Evolutionary conservation across 306 rosid species (phyloP).

Genomic region (Corylus heterophylla): DNA sequence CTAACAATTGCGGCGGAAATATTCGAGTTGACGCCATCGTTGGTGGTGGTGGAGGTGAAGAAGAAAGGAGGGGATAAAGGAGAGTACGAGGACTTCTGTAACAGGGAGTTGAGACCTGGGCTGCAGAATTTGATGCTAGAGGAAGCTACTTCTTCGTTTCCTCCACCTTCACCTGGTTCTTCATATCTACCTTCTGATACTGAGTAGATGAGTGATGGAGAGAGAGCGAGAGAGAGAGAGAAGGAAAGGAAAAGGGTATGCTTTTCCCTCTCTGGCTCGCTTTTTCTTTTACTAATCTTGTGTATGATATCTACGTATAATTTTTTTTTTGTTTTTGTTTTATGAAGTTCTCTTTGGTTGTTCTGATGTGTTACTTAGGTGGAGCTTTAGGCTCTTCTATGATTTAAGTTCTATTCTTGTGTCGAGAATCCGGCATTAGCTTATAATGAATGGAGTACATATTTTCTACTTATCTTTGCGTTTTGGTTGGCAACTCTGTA

Average conservation of each 20-base stretch:
- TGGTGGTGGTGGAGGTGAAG: conserved; percentile 71
- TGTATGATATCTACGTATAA: neutral
- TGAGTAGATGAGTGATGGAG: conserved; percentile 16
- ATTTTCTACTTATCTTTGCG: neutral
- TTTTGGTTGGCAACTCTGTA: neutral
- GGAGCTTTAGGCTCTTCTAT: neutral
- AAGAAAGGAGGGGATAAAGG: conserved; percentile 54
- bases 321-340: neutral
- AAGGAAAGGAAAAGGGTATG: conserved; percentile 7
- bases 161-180: conserved; percentile 33
- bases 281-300: neutral
- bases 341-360: neutral
- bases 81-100: conserved; percentile 51
- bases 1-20: conserved; percentile 54
- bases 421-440: neutral
- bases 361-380: conserved; percentile 1
- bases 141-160: conserved; percentile 37
- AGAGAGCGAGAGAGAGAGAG: neutral
- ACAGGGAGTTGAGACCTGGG: conserved; percentile 49
- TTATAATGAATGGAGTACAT: neutral
- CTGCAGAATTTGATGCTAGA: conserved; percentile 42
- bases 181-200: conserved; percentile 31
- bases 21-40: conserved; percentile 50
- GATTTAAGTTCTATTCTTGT: neutral
- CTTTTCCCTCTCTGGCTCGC: neutral